Evolutionary conservation across 192 early-diverging fungal genomes (phyloP), one percentile per base, ranked within the genome.

Genomic region (Tieghemiomyces parasiticus): DNA sequence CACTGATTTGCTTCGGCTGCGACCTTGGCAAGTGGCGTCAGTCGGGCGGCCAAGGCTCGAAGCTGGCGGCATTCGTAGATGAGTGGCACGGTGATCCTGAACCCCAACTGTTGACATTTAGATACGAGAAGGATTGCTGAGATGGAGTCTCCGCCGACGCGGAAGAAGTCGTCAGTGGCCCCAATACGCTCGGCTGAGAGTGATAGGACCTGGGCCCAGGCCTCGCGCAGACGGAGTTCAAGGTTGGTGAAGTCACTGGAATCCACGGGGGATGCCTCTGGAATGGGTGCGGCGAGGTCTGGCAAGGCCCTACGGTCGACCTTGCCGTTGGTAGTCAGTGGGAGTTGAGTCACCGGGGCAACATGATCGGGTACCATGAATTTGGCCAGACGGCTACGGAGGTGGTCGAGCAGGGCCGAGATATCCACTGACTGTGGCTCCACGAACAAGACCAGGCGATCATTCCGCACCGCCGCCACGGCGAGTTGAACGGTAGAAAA

Each of bases 401-500:
- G 38, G 38, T 42, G 16, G 38, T 42, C 38, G 8, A 42, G 16
- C 38, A 42, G 16, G 38, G 8, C 38, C 8, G 38, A 10, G 6
- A 42, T 42, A 42, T 42, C 38, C 6, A 42, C 8, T 6, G 8
- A 10, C 8, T 10, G 6, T 10, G 38, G 38, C 6, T 16, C 16
- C 71, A 66, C 62, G 38, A 10, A 42, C 38, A 42, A 16, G 6
- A 42, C 38, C 38, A 42, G 38, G 16, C 8, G 6, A 16, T 42
- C 38, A 6, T 42, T 6, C 6, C 6, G 8, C 16, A 42, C 64
- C 14, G 72, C 22, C 0, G 70, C 71, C 30, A 59, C 54, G 6
- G 35, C 66, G 29, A 46, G 48, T 0, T 22, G 16, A 26, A 77
- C 65, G 13, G 20, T 19, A 2, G 60, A 58, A 53, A 64, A 54